Conservation (phyloP, 2,329 filamentous ascomycete genomes). For the Ophiostoma pallidulum region DNA sequence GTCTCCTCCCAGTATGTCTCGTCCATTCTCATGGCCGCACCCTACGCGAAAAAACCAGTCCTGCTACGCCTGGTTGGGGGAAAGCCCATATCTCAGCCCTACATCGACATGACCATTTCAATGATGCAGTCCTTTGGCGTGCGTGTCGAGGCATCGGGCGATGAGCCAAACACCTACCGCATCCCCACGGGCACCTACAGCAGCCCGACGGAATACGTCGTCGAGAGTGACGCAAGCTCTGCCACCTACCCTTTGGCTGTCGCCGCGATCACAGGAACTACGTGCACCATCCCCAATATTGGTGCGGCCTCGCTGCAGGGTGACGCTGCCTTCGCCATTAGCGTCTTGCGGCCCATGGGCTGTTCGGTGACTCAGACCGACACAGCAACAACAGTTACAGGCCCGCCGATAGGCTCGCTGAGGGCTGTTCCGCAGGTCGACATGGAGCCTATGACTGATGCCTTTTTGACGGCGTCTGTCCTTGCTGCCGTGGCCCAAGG, state of each 20-base stretch:
- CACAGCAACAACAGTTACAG: conserved; percentile 84
- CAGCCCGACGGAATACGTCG: conserved; percentile 76
- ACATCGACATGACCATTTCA: conserved; percentile 96
- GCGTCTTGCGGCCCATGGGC: conserved; percentile 87
- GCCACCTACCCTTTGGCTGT: conserved; percentile 93
- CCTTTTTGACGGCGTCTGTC: conserved; percentile 90
- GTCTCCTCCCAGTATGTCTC: conserved; percentile 99
- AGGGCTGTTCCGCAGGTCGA: conserved; percentile 74
- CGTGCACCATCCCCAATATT: conserved; percentile 93
- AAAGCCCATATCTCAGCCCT: conserved; percentile 91
- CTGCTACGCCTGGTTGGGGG: conserved; percentile 87
- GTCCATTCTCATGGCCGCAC: conserved; percentile 90
- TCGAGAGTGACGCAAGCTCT: conserved; percentile 96
- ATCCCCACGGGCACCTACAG: conserved; percentile 77
- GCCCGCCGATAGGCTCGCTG: conserved; percentile 64
- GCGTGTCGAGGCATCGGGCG: conserved; percentile 62
- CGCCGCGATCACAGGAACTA: conserved; percentile 90
- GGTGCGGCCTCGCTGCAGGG: conserved; percentile 86
- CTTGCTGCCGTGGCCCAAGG: conserved; percentile 81
- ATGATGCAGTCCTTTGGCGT: conserved; percentile 97
- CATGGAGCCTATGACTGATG: conserved; percentile 99
- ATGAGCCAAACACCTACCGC: conserved; percentile 83
- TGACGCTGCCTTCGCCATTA: conserved; percentile 86
- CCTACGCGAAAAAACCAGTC: conserved; percentile 90
- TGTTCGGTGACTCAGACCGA: conserved; percentile 79